These are phyloP conservation scores for Schwanniomyces occidentalis DNA, from an alignment of 805 yeast genomes.

Conservation along the genomic window DNA sequence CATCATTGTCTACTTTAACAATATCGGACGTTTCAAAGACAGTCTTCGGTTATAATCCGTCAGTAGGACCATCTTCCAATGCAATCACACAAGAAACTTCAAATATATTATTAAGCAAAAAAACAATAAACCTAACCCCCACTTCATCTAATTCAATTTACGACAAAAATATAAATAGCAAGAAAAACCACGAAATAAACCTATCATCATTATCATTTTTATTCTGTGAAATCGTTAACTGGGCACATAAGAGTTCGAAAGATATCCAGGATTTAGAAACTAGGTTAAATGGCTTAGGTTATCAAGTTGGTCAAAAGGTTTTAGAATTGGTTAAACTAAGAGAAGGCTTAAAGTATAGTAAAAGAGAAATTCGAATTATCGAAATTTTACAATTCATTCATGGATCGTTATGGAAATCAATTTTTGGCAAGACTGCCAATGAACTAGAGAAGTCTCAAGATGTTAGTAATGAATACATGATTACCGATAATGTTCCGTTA, in stretches of 20 bases:
- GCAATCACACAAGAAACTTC: slow-evolving; percentile 40
- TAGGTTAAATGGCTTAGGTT: slow-evolving; percentile 70
- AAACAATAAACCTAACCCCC: slow-evolving; percentile 29
- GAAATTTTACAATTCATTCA: slow-evolving; percentile 74
- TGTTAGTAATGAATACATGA: slow-evolving; percentile 71
- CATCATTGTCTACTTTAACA: slow-evolving; percentile 28
- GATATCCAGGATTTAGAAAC: slow-evolving; percentile 63
- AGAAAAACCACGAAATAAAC: slow-evolving; percentile 67
- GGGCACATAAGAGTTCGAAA: slow-evolving; percentile 59
- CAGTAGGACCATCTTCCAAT: slow-evolving; percentile 42
- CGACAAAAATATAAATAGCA: slow-evolving; percentile 62
- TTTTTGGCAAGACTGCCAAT: slow-evolving; percentile 75
- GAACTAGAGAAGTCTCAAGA: slow-evolving; percentile 74
- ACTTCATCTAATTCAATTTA: slow-evolving; percentile 51
- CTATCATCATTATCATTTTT: slow-evolving; percentile 66
- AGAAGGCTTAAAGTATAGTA: slow-evolving; percentile 60
- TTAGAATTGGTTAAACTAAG: slow-evolving; percentile 69
- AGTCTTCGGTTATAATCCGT: slow-evolving; percentile 47
- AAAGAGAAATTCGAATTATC: slow-evolving; percentile 64
- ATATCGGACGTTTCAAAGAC: slow-evolving; percentile 25
- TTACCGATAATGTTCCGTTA: slow-evolving; percentile 72
- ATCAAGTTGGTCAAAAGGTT: slow-evolving; percentile 70
- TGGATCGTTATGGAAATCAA: slow-evolving; percentile 66
- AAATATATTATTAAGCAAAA: slow-evolving; percentile 31
- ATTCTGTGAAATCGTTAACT: slow-evolving; percentile 68